Percentiles rank a stretch among this genome's conserved stretches.
These are phyloP conservation scores for Vaccinium myrtillus DNA, from an alignment of 148 eudicot species.

Conservation along the genomic window DNA sequence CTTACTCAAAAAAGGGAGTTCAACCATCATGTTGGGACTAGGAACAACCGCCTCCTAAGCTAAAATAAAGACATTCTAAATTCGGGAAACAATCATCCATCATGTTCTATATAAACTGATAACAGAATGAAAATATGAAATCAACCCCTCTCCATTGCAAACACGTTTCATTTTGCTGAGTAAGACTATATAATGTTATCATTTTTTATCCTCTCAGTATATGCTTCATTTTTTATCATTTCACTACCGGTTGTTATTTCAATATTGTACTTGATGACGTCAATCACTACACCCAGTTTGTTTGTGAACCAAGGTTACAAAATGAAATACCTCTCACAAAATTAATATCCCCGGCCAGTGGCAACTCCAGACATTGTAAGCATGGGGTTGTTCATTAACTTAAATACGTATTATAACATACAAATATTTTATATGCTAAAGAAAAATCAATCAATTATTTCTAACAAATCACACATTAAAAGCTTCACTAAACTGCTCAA, in stretches of 20 bases:
- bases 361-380: too few relatives aligned
- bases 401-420: too few relatives aligned
- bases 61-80: not conserved
- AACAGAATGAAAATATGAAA: not conserved
- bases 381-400: too few relatives aligned
- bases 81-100: not conserved
- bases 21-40: constrained; percentile 2
- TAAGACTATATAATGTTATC: not conserved
- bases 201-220: not conserved
- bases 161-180: not conserved
- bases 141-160: not conserved
- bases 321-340: not conserved
- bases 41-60: not conserved
- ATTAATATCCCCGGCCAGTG: not conserved
- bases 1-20: not conserved
- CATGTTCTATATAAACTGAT: not conserved
- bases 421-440: too few relatives aligned
- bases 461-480: too few relatives aligned
- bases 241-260: not conserved
- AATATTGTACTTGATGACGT: not conserved
- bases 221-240: not conserved
- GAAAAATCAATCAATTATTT: too few relatives aligned
- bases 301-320: constrained; percentile 4
- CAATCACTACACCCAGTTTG: too few relatives aligned
- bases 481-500: too few relatives aligned